Evolutionary conservation across 2,329 filamentous ascomycete species (phyloP), one percentile per base, ranked within the genome.

Genomic region (Aspergillus melleus): DNA sequence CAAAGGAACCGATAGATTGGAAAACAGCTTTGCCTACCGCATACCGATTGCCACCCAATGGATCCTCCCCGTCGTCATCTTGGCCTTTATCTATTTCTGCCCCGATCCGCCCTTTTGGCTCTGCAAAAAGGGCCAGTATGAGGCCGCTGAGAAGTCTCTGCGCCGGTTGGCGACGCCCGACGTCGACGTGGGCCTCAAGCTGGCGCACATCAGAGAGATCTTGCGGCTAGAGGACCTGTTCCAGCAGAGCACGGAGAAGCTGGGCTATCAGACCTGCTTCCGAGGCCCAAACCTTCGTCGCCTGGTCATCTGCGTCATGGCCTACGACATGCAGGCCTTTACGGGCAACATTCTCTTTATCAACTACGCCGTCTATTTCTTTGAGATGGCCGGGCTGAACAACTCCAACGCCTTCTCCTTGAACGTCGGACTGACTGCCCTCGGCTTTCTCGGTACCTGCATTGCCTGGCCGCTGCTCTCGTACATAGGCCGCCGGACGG

Each of bases 381-480:
- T 75, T 19, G 62, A 69, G 9, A 60, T 76, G 54, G 75, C 77
- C 1, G 65, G 65, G 3, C 52, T 67, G 2, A 44, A 61, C 44
- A 49, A 64, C 1, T 57, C 59, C 3, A 47, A 63, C 47, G 64
- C 65, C 2, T 66, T 67, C 36, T 61, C 62, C 2, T 61, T 79
- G 72, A 70, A 72, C 39, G 64, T 80, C 14, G 77, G 76, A 12
- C 70, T 76, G 39, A 73, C 76, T 6, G 76, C 74, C 1, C 67
- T 80, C 9, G 78, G 76, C 3, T 73, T 80, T 26, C 42, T 77
- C 2, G 77, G 77, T 0, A 79, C 77, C 3, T 67, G 70, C 20
- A 66, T 74, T 47, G 76, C 77, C 1, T 80, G 78, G 78, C 64
- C 72, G 20, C 60, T 78, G 4, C 61, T 79, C 1, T 63, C 69